Percentiles rank a stretch among this genome's conserved stretches.
Conservation (phyloP, 208 protist species). For the Wallacemonas sp. region DNA sequence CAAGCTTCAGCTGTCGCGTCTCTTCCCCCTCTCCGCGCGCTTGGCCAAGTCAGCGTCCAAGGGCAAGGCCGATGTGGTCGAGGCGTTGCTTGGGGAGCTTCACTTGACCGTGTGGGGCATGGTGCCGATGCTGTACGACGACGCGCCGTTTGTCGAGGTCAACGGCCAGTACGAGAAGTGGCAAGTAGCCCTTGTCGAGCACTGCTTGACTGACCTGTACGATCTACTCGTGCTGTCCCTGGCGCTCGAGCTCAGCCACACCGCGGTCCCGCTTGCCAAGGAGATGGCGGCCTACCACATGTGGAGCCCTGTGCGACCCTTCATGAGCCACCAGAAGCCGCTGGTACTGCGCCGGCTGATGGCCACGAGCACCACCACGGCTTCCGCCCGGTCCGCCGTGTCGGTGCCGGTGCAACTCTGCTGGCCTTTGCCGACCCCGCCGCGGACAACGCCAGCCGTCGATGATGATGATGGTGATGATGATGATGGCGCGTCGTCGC, state of each 20-base stretch:
- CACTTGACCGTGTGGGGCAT: slow-evolving; percentile 54
- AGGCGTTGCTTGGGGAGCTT: slow-evolving; percentile 77
- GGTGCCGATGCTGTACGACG: slow-evolving; percentile 65
- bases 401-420: slow-evolving; percentile 21
- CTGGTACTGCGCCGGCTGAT: slow-evolving; percentile 3
- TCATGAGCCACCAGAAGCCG: slow-evolving; percentile 15
- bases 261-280: slow-evolving; percentile 74
- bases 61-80: slow-evolving; percentile 84
- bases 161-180: slow-evolving; percentile 59
- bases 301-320: slow-evolving; percentile 39
- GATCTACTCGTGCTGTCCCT: slow-evolving; percentile 78
- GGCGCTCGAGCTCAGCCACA: slow-evolving; percentile 43
- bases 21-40: slow-evolving; percentile 31
- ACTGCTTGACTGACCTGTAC: slow-evolving; percentile 89
- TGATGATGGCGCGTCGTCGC: too few species aligned
- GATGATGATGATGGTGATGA: slow-evolving; percentile 1
- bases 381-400: slow-evolving; percentile 22
- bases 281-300: slow-evolving; percentile 62
- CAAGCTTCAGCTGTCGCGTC: slow-evolving; percentile 47
- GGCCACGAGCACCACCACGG: slow-evolving; percentile 15
- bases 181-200: slow-evolving; percentile 59
- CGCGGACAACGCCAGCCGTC: not conserved
- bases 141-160: slow-evolving; percentile 65
- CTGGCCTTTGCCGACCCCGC: slow-evolving; percentile 26
- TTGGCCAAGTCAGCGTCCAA: slow-evolving; percentile 34